phyloP scores from a whole-genome alignment of 2,329 filamentous ascomycete species.

The Epichloe aotearoae region DNA sequence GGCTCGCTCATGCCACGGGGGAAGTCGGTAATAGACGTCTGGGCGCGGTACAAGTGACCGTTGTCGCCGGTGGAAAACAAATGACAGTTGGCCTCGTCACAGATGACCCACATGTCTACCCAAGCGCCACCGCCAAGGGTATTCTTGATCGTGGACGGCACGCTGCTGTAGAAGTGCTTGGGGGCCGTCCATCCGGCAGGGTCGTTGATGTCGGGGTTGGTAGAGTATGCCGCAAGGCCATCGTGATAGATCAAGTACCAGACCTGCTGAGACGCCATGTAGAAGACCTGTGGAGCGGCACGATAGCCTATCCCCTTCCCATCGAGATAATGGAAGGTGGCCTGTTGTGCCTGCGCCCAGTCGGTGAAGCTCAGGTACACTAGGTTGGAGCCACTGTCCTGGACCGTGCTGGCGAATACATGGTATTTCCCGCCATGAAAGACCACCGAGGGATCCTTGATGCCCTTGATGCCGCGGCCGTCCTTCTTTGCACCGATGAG shows the following conservation, averaged over 20 bases:
- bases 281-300: not conserved
- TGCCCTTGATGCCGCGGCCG: not conserved
- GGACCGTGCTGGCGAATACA: slow-evolving; percentile 42
- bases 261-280: not conserved
- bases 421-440: slow-evolving; percentile 45
- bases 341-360: slow-evolving; percentile 22
- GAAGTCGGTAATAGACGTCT: slow-evolving; percentile 50
- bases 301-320: not conserved
- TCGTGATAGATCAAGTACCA: slow-evolving; percentile 1
- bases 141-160: slow-evolving; percentile 22
- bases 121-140: slow-evolving; percentile 33
- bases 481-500: not conserved
- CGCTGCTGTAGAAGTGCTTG: not conserved
- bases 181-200: not conserved
- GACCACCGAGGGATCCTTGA: slow-evolving; percentile 50
- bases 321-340: not conserved
- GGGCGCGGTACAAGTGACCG: slow-evolving; percentile 50
- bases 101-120: slow-evolving; percentile 53
- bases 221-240: not conserved
- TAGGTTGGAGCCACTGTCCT: slow-evolving; percentile 36
- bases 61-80: slow-evolving; percentile 57
- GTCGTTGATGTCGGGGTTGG: slow-evolving; percentile 1
- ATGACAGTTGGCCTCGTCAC: slow-evolving; percentile 48
- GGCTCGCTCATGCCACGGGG: slow-evolving; percentile 43
- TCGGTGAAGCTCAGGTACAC: slow-evolving; percentile 45